These are phyloP conservation scores for Calonectria honghensis DNA, from an alignment of 2,329 filamentous ascomycete genomes.

Conservation along the genomic window DNA sequence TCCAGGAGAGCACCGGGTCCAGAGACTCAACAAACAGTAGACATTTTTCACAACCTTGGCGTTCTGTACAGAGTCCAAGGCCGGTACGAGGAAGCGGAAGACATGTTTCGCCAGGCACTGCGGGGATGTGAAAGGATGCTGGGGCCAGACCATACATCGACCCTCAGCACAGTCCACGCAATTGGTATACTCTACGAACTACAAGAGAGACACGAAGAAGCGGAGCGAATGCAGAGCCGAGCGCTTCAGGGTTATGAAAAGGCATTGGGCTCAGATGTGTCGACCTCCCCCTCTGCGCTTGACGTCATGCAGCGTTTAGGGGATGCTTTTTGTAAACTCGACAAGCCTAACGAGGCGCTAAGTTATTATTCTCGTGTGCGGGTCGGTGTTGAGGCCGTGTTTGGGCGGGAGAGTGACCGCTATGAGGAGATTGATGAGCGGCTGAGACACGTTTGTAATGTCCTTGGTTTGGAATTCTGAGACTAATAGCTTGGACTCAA, in stretches of 20 bases:
- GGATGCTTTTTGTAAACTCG: not conserved
- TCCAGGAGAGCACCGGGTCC: constrained; percentile 42
- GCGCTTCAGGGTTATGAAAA: constrained; percentile 14
- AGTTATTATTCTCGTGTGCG: not conserved
- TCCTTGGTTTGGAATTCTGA: not conserved
- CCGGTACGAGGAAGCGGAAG: not conserved
- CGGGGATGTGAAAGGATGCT: not conserved
- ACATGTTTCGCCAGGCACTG: not conserved
- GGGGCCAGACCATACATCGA: not conserved
- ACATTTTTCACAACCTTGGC: not conserved
- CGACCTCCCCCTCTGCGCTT: not conserved
- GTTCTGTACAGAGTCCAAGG: not conserved
- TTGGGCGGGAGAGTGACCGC: not conserved
- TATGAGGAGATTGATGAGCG: not conserved
- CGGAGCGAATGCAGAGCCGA: not conserved
- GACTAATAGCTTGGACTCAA: not conserved
- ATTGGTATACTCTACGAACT: not conserved
- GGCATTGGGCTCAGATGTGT: not conserved
- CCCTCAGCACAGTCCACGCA: not conserved
- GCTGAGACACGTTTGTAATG: not conserved
- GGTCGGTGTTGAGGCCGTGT: not conserved
- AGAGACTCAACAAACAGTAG: not conserved
- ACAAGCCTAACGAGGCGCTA: not conserved
- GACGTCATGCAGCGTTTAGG: not conserved
- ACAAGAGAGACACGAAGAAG: not conserved